Percentiles rank a stretch among this genome's conserved stretches.
Evolutionary conservation across 129 eudicot species (phyloP).

Genomic region (Flaveria bidentis): DNA sequence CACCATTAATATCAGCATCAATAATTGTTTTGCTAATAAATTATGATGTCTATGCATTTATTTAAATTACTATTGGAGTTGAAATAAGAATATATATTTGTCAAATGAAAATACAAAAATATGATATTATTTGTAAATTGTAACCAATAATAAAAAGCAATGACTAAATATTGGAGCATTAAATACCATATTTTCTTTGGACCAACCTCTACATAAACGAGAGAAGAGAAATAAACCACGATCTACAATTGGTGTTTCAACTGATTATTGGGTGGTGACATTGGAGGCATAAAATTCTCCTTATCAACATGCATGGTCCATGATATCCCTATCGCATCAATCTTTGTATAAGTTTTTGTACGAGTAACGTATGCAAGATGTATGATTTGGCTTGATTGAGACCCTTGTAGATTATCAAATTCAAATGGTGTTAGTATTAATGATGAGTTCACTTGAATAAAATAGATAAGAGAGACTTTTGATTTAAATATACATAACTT

Average conservation of each 20-base stretch:
- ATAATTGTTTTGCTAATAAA: background rate
- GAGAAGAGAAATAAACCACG: conserved; percentile 39
- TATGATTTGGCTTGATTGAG: background rate
- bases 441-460: background rate
- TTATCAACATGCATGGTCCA: conserved; percentile 9
- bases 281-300: conserved; percentile 30
- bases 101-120: background rate
- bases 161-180: conserved; percentile 7
- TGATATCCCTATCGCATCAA: conserved; percentile 7
- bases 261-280: conserved; percentile 16
- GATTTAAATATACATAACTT: too few relatives aligned
- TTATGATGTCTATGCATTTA: background rate
- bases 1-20: background rate
- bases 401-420: background rate
- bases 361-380: background rate
- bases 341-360: conserved; percentile 6
- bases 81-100: background rate
- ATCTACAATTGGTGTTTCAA: conserved; percentile 6
- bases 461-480: background rate
- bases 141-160: background rate
- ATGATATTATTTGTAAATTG: background rate
- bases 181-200: background rate
- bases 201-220: conserved; percentile 14
- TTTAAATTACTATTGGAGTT: background rate
- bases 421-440: conserved; percentile 9